Base-by-base conservation (phyloP, 2,329 filamentous ascomycete genomes). In the Pseudogymnoascus sp. region DNA sequence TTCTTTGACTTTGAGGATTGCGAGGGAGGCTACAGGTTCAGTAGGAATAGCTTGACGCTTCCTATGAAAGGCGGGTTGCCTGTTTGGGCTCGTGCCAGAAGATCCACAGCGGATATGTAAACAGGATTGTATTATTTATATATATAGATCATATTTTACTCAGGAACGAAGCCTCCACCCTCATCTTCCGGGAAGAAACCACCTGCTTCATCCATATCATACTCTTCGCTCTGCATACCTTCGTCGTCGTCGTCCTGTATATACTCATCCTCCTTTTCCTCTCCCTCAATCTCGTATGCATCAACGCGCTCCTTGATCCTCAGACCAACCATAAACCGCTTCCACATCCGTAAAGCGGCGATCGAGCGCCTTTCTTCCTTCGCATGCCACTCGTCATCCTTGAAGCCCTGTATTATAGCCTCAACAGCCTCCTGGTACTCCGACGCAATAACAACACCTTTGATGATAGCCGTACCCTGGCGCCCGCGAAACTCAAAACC, bases 401-500 rank as follows among this genome's bases (percentile, higher is more conserved):
- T 80, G 57, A 98, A 77, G 0, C 85, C 89, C 11, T 79, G 79
- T 16, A 96, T 81, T 0, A 90, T 87, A 4, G 85, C 86, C 64
- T 83, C 77, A 0, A 97, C 81, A 0, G 89, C 92, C 63, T 93
- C 90, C 6, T 79, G 81, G 66, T 87, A 85, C 73, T 93, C 89
- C 14, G 77, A 73, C 0, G 92, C 88, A 1, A 96, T 85, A 0
- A 99, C 86, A 0, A 89, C 83, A 1, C 95, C 95, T 39, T 85
- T 83, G 1, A 95, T 77, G 2, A 97, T 83, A 1, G 95, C 92
- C 2, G 92, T 97, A 14, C 93, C 93, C 64, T 91, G 87, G 2
- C 91, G 85, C 0, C 92, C 92, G 72, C 86, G 88, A 77, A 98
- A 99, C 39, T 88, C 82, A 71, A 98, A 99, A 0, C 93, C 93